phyloP scores from a whole-genome alignment of 805 yeast species.

The Candida ficus region DNA sequence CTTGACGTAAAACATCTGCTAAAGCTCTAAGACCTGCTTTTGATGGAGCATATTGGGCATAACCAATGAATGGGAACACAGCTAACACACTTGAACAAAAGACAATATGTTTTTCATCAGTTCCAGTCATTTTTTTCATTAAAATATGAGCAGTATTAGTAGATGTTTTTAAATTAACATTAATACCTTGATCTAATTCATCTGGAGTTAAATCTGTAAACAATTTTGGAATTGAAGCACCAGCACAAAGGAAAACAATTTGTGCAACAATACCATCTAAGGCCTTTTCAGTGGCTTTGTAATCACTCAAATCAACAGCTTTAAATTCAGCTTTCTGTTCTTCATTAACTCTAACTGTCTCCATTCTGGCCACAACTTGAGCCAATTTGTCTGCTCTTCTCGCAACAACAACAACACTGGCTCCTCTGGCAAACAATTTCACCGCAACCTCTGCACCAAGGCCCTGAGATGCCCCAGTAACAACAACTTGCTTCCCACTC shows the following conservation, averaged over 20 bases:
- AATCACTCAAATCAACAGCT: constrained; percentile 61
- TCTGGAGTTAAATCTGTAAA: constrained; percentile 59
- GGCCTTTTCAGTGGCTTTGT: constrained; percentile 42
- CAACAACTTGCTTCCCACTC: constrained; percentile 47
- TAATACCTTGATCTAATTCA: constrained; percentile 58
- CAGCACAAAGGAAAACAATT: constrained; percentile 80
- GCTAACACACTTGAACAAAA: constrained; percentile 75
- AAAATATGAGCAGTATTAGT: constrained; percentile 65
- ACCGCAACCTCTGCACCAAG: constrained; percentile 77
- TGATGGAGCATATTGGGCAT: constrained; percentile 83
- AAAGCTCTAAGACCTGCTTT: constrained; percentile 79
- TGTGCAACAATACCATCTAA: constrained; percentile 55
- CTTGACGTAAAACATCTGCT: constrained; percentile 78
- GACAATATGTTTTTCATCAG: constrained; percentile 44
- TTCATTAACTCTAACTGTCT: constrained; percentile 24
- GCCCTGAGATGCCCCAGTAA: constrained; percentile 97
- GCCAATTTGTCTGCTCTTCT: constrained; percentile 60
- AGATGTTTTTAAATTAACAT: constrained; percentile 69
- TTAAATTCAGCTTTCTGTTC: constrained; percentile 30
- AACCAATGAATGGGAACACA: constrained; percentile 86
- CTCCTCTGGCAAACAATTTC: constrained; percentile 46
- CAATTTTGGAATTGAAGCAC: constrained; percentile 74
- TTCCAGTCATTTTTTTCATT: constrained; percentile 35
- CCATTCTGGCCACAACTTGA: constrained; percentile 43
- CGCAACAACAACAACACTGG: constrained; percentile 71